Base-by-base conservation (phyloP, 73 alveolate genomes). In the Effrenium voratum region DNA sequence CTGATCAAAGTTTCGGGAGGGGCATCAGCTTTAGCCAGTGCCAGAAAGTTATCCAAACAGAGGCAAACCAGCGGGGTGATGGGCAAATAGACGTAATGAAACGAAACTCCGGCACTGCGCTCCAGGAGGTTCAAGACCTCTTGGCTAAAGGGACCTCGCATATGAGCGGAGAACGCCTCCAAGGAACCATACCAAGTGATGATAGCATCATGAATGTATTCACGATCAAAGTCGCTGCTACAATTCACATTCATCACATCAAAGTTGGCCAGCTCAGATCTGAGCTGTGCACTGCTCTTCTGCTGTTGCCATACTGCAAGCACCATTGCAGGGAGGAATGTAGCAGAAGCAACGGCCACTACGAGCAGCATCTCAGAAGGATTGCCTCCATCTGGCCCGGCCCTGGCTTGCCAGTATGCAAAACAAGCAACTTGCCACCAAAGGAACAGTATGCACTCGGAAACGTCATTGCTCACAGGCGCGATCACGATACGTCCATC, bases 161-260 rank as follows among this genome's bases (percentile, higher is more conserved):
- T 49, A 22, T 80, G 60, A 19, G 44, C 91, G n/a, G 59, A 44
- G 70, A 80, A 80, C 22, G 91, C 91, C 26, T 8, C 73, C 68
- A 46, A 40, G 70, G 47, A 28, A 34, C 91, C 91, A 34, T 80
- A 80, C 91, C 91, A 80, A 26, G n/a, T 15, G 91, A 47, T 80
- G 91, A 80, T 80, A 72, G 60, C 70, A n/a, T 28, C 91, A 47
- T 80, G 91, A 49, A 80, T 80, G 91, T 72, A 80, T 5, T 80
- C 70, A 30, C 91, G 59, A 26, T 80, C 91, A 24, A 80, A 80
- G 45, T 80, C 88, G 52, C 6, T 77, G 88, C 88, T 77, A 40
- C 88, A 77, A 24, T 77, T 44, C 59, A 45, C 88, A 2, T 40
- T 40, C 88, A 77, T 77, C 88, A 77, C 88, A 44, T 77, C 88